Conservation (phyloP, 345 rosid species). For the Moricandia moricandioides region DNA sequence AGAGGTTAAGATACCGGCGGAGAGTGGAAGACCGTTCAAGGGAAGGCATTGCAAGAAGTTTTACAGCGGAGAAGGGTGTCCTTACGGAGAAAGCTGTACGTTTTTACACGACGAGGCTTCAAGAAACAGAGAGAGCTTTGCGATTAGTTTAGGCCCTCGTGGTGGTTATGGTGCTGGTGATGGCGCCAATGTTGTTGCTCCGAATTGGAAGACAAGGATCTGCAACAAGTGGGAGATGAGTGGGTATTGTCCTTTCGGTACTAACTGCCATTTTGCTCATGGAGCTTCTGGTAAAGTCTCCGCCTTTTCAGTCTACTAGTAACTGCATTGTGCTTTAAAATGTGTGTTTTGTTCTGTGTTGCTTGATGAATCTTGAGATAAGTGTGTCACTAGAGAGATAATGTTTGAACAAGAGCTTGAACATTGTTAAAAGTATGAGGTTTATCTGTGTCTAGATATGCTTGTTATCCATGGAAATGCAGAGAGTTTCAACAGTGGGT, state of each 20-base stretch:
- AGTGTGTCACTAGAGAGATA: slow-evolving; percentile 1
- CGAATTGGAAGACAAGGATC: slow-evolving; percentile 64
- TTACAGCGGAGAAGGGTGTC: slow-evolving; percentile 67
- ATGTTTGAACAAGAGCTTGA: not conserved
- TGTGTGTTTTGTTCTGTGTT: not conserved
- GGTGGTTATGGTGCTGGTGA: slow-evolving; percentile 48
- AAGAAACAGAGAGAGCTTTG: slow-evolving; percentile 76
- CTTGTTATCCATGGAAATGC: slow-evolving; percentile 5
- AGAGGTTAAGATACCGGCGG: slow-evolving; percentile 73
- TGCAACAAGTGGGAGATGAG: slow-evolving; percentile 89
- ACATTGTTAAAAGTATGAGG: not conserved
- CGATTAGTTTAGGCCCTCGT: slow-evolving; percentile 74
- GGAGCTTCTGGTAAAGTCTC: slow-evolving; percentile 61
- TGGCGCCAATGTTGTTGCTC: slow-evolving; percentile 18
- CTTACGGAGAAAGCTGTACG: slow-evolving; percentile 80
- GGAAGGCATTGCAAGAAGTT: slow-evolving; percentile 41
- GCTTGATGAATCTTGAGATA: slow-evolving; percentile 1
- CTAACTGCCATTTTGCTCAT: slow-evolving; percentile 87
- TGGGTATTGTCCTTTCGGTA: slow-evolving; percentile 80
- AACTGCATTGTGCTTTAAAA: not conserved
- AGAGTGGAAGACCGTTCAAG: slow-evolving; percentile 62
- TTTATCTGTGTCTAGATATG: slow-evolving; percentile 1
- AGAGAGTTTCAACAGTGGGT: not conserved
- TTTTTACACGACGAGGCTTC: slow-evolving; percentile 78
- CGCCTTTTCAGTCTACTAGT: not conserved